These are phyloP conservation scores for Nepenthes gracilis DNA, from an alignment of 148 eudicot genomes.

Conservation along the genomic window DNA sequence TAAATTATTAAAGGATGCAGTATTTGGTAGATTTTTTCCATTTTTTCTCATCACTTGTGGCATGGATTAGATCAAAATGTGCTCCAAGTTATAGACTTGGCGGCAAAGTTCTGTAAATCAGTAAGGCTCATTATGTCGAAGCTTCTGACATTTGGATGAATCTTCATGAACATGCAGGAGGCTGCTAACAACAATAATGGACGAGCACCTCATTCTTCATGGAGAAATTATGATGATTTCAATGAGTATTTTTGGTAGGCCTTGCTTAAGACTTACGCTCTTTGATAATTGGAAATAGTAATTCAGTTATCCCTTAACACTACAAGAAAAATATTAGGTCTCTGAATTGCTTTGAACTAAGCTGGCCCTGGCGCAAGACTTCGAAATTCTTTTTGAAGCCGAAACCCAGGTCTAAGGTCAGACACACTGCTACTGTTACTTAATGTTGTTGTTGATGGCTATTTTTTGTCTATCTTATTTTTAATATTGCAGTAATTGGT, in stretches of 20 bases:
- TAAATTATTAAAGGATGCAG: too few species aligned
- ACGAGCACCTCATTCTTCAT: conserved; percentile 88
- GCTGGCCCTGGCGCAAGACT: conserved; percentile 86
- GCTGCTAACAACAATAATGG: conserved; percentile 82
- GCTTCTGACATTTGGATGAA: not conserved
- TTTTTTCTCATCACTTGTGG: too few species aligned
- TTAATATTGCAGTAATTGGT: not conserved
- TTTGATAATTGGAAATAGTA: not conserved
- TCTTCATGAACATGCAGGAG: conserved; percentile 46
- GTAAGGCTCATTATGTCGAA: not conserved
- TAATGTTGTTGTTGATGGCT: not conserved
- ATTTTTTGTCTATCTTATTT: not conserved
- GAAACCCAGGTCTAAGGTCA: conserved; percentile 64
- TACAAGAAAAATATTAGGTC: conserved; percentile 42
- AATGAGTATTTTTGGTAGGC: conserved; percentile 95
- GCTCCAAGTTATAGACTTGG: too few species aligned
- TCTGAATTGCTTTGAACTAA: conserved; percentile 72
- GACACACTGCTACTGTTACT: not conserved
- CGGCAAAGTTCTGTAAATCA: not conserved
- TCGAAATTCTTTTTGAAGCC: conserved; percentile 76
- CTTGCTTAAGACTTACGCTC: not conserved
- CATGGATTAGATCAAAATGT: too few species aligned
- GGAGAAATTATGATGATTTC: conserved; percentile 99
- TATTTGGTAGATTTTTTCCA: too few species aligned
- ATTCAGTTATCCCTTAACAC: not conserved